Percentiles rank a stretch among this genome's conserved stretches.
Conservation (phyloP, 805 yeast species). For the Metschnikowia chrysomelidarum region DNA sequence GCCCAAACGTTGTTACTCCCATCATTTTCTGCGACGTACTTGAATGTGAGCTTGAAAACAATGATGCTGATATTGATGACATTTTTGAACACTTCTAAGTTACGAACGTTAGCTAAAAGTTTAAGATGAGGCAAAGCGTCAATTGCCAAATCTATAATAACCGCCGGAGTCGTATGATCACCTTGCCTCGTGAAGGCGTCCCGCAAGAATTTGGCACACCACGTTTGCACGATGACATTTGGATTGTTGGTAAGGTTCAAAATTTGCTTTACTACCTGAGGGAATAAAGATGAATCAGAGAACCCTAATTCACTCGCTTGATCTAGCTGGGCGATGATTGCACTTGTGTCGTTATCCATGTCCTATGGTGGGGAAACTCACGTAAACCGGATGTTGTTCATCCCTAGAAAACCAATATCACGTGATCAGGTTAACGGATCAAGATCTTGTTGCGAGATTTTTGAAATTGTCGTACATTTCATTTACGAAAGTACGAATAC, state of each 20-base stretch:
- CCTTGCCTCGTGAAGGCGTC: conserved; percentile 36
- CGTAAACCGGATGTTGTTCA: too few species aligned
- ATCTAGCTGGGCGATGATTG: conserved; percentile 30
- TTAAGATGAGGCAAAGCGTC: conserved; percentile 37
- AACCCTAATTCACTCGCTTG: conserved; percentile 39
- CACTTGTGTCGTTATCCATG: conserved; percentile 18
- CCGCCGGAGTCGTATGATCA: conserved; percentile 23
- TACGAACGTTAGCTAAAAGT: conserved; percentile 26
- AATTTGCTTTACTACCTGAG: conserved; percentile 44
- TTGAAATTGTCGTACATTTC: too few species aligned
- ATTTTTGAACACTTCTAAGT: conserved; percentile 30
- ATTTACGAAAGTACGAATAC: too few species aligned
- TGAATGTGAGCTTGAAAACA: conserved; percentile 45
- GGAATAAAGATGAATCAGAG: conserved; percentile 29
- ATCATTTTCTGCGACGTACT: conserved; percentile 46
- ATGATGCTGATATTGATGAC: conserved; percentile 38
- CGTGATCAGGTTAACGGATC: too few species aligned
- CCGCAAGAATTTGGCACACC: conserved; percentile 41
- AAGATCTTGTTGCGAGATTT: too few species aligned
- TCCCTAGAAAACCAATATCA: too few species aligned
- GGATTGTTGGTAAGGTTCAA: conserved; percentile 37
- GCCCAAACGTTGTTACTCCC: conserved; percentile 53
- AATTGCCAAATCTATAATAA: conserved; percentile 39
- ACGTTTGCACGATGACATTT: conserved; percentile 32
- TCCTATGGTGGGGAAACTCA: too few species aligned